Base-by-base conservation (phyloP, 495 filamentous ascomycete genomes). In the Penicillium goetzii region DNA sequence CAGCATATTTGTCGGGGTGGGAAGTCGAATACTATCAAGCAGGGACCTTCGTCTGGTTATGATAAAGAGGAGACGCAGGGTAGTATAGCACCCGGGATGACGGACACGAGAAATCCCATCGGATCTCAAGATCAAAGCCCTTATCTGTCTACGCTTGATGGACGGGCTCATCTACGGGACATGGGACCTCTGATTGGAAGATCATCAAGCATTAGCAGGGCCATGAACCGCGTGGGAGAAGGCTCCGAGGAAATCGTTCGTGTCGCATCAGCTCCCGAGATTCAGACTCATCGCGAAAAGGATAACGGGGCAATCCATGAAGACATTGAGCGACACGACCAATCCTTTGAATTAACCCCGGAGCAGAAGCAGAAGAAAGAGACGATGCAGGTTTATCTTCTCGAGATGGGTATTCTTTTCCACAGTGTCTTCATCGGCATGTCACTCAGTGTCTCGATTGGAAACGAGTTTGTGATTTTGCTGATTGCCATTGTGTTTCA, bases 381-480 rank as follows among this genome's bases (percentile, higher is more conserved):
- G 32, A 70, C 70, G 74, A 63, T 92, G 62, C 90, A 93, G 68
- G 89, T 88, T 52, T 76, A 90, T 32, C 79, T 93, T 14, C 82
- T 92, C 7, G 90, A 93, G 71, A 86, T 89, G 43, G 90, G 90
- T n/a, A 92, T 92, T 62, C 77, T 93, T 3, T 92, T 92, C 67
- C 90, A 93, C 75, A 88, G 85, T 67, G 81, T 93, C 30, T 92
- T 93, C 63, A 93, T 93, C 62, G 90, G 90, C 61, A 91, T 93
- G 88, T 89, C 90, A 1, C 77, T 93, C 23, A 89, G 86, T 15
- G 89, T 92, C 1, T 86, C 89, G 0, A 85, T 85, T 0, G 90
- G 89, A 0, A 81, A 86, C 5, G 84, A 87, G 25, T 93, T 93
- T 72, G 80, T 87, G 50, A 85, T 92, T 25, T 86, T 93, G 56